phyloP scores from a whole-genome alignment of 768 basidiomycete species.

The Cubamyces sp. region DNA sequence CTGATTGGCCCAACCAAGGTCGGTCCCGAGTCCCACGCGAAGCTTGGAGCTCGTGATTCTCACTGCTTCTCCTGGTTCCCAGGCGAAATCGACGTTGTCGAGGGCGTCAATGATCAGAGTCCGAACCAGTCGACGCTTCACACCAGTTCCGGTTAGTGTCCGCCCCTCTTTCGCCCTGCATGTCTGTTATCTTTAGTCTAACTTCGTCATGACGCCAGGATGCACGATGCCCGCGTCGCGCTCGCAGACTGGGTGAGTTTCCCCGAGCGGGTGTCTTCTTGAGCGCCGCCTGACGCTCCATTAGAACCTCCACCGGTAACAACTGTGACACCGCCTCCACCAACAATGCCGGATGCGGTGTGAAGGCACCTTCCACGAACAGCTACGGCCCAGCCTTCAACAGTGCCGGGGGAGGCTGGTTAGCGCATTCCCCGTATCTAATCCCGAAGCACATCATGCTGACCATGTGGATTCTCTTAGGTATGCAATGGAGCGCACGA shows the following conservation, averaged over 20 bases:
- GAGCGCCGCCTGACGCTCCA: not conserved
- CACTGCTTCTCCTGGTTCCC: conserved; percentile 39
- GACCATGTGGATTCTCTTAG: conserved; percentile 4
- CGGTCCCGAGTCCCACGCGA: conserved; percentile 21
- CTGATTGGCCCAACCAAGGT: conserved; percentile 52
- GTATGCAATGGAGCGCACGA: conserved; percentile 63
- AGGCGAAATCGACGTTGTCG: conserved; percentile 59
- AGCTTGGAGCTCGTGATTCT: not conserved
- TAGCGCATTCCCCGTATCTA: not conserved
- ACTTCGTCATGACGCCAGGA: conserved; percentile 26
- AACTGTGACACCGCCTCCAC: conserved; percentile 52
- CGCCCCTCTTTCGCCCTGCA: conserved; percentile 53
- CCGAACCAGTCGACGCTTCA: conserved; percentile 60
- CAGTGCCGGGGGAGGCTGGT: conserved; percentile 62
- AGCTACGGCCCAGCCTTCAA: conserved; percentile 67
- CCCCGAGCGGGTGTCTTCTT: not conserved
- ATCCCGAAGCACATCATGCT: not conserved
- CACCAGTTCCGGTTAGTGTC: conserved; percentile 53
- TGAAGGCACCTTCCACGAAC: conserved; percentile 40
- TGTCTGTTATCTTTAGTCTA: conserved; percentile 46
- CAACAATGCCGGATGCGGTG: conserved; percentile 62
- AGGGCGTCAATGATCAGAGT: conserved; percentile 59
- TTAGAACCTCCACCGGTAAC: conserved; percentile 21
- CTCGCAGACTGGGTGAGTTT: conserved; percentile 47
- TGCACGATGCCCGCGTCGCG: conserved; percentile 58